Percentiles rank a stretch among this genome's conserved stretches.
Conservation (phyloP, 371 early-diverging fungal species). For the Mucor racemosus region DNA sequence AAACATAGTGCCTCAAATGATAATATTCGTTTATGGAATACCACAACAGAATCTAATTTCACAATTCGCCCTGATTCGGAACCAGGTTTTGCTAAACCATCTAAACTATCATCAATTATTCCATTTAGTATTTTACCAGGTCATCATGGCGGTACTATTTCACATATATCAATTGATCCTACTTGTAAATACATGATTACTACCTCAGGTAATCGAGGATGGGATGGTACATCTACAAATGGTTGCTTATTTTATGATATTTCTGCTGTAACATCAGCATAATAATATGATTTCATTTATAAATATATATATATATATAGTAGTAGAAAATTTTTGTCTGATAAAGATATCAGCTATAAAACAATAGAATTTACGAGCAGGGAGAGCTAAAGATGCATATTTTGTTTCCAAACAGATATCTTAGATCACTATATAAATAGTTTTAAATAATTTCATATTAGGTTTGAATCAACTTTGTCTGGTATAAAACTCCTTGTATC, state of each 20-base stretch:
- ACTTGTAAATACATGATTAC: constrained; percentile 82
- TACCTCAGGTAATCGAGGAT: constrained; percentile 90
- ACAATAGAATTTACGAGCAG: no score
- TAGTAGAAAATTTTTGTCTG: no score
- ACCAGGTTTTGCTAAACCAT: constrained; percentile 23
- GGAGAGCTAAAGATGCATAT: no score
- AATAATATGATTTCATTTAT: neutral
- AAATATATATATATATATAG: neutral
- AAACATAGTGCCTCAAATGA: constrained; percentile 83
- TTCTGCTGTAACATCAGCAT: constrained; percentile 28
- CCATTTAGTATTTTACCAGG: constrained; percentile 56
- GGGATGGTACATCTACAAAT: constrained; percentile 88
- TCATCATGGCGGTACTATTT: constrained; percentile 77
- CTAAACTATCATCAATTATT: constrained; percentile 34
- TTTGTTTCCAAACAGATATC: no score
- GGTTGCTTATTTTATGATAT: constrained; percentile 86
- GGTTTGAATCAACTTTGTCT: no score
- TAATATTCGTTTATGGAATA: constrained; percentile 92
- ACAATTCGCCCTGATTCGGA: constrained; percentile 41
- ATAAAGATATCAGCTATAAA: no score
- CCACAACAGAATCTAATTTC: constrained; percentile 43
- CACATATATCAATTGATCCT: constrained; percentile 79
- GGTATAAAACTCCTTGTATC: no score
- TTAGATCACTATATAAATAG: no score
- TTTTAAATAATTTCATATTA: no score